These are phyloP conservation scores for Oidiodendron maius DNA, from an alignment of 495 filamentous ascomycete species.

Conservation along the genomic window DNA sequence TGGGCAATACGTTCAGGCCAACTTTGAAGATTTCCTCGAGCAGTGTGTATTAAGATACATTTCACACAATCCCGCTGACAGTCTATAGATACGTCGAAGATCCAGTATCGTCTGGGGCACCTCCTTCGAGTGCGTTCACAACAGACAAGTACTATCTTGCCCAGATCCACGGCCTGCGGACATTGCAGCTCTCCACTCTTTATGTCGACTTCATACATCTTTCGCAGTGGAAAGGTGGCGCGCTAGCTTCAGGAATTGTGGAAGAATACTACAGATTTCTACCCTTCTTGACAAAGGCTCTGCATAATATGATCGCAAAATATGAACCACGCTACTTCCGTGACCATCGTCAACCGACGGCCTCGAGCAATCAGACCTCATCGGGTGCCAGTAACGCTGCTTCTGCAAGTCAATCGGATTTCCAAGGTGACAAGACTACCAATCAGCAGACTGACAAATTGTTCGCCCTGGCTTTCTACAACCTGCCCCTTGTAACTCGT, in stretches of 20 bases:
- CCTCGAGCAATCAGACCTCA: conserved; percentile 54
- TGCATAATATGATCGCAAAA: conserved; percentile 91
- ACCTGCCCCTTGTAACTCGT: conserved; percentile 87
- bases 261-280: conserved; percentile 92
- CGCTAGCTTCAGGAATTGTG: conserved; percentile 76
- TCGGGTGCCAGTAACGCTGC: conserved; percentile 62
- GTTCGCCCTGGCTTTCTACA: conserved; percentile 94
- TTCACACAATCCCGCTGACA: conserved; percentile 1
- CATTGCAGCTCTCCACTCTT: conserved; percentile 84
- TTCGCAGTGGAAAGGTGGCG: conserved; percentile 59
- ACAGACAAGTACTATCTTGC: conserved; percentile 95
- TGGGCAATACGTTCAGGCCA: conserved; percentile 75
- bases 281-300: conserved; percentile 80
- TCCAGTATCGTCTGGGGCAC: conserved; percentile 62
- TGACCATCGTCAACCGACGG: conserved; percentile 74
- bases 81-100: conserved; percentile 65
- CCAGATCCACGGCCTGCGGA: conserved; percentile 84
- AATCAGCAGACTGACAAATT: conserved; percentile 96
- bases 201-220: conserved; percentile 96
- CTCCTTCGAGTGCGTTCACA: conserved; percentile 64
- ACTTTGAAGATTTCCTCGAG: conserved; percentile 87
- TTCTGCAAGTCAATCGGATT: conserved; percentile 57
- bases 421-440: conserved; percentile 61
- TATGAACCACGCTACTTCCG: conserved; percentile 92
- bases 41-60: conserved; percentile 41